Conservation (phyloP, 306 rosid species). For the Cicer pinnatifidum region DNA sequence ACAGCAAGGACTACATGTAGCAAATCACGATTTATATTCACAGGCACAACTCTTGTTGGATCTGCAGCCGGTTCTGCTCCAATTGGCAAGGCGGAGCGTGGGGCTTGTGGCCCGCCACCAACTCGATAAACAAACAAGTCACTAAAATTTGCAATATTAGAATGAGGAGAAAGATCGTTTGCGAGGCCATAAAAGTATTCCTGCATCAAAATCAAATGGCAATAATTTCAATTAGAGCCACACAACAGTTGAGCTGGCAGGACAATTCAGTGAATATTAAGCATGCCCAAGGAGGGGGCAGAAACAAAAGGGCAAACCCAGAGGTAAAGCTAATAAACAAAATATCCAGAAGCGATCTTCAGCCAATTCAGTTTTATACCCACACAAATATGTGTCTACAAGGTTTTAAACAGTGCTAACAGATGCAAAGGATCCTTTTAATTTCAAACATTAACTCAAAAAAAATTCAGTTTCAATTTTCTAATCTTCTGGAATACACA, state of each 20-base stretch:
- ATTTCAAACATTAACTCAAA: neutral
- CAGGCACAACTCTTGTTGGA: slow-evolving; percentile 85
- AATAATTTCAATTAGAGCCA: slow-evolving; percentile 27
- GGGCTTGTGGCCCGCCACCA: slow-evolving; percentile 99
- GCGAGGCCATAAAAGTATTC: slow-evolving; percentile 91
- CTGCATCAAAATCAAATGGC: slow-evolving; percentile 57
- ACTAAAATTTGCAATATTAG: slow-evolving; percentile 75
- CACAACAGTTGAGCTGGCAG: slow-evolving; percentile 30
- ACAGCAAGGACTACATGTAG: slow-evolving; percentile 83
- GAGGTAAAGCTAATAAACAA: slow-evolving; percentile 11
- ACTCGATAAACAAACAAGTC: slow-evolving; percentile 81
- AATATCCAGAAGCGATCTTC: neutral
- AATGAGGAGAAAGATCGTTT: slow-evolving; percentile 94
- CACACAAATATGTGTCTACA: slow-evolving; percentile 1
- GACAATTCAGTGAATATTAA: neutral
- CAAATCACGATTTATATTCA: slow-evolving; percentile 77
- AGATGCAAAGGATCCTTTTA: slow-evolving; percentile 6
- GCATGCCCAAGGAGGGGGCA: neutral
- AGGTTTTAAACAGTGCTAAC: neutral
- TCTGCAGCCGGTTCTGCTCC: slow-evolving; percentile 99
- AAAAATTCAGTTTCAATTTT: neutral
- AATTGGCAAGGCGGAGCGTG: slow-evolving; percentile 94
- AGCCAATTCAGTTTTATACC: slow-evolving; percentile 18
- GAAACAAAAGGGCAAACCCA: neutral
- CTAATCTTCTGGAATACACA: neutral